Base-by-base conservation (phyloP, 2,329 filamentous ascomycete genomes). In the Xylariaceae sp. region DNA sequence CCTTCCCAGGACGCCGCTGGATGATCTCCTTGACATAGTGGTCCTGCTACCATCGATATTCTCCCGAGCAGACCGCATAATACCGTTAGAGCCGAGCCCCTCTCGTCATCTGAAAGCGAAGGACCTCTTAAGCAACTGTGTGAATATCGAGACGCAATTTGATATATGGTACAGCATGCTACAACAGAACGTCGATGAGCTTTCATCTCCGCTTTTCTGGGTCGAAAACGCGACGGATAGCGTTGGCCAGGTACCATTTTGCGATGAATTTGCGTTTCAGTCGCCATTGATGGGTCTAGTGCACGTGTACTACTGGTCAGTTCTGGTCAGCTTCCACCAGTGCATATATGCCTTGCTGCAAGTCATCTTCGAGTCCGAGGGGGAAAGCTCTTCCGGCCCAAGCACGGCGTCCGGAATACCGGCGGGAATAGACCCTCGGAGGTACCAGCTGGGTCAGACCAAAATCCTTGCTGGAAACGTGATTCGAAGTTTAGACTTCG, bases 281-380 rank as follows among this genome's bases (percentile, higher is more conserved):
- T 75, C 80, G 61, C 65, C 73, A 18, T 62, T 73, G 12, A 74
- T 77, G 0, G 78, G 81, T 0, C 60, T 82, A 29, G 74, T 74
- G 44, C 77, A 84, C 59, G 67, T 82, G 12, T 79, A 81, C 64
- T 84, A 82, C 67, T 85, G 82, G 82, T 75, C 79, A 57, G 68
- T 76, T 1, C 76, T 81, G 44, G 71, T 84, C 23, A 61, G 78
- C 12, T 75, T 85, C 45, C 77, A 79, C 58, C 77, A 75, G 9
- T 80, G 76, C 61, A 74, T 84, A 41, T 75, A 77, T 55, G 63
- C 65, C 16, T 68, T 85, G 16, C 74, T 82, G 54, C 70, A 72
- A 21, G 67, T 71, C 54, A 73, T 81, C 44, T 76, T 75, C 57
- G 73, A 81, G 55, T 74, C 78, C 0, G 74, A 76, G 18, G 60